Percentiles rank a stretch among this genome's conserved stretches.
These are phyloP conservation scores for Nephromyces sp. DNA, from an alignment of 169 alveolate species.

Conservation along the genomic window DNA sequence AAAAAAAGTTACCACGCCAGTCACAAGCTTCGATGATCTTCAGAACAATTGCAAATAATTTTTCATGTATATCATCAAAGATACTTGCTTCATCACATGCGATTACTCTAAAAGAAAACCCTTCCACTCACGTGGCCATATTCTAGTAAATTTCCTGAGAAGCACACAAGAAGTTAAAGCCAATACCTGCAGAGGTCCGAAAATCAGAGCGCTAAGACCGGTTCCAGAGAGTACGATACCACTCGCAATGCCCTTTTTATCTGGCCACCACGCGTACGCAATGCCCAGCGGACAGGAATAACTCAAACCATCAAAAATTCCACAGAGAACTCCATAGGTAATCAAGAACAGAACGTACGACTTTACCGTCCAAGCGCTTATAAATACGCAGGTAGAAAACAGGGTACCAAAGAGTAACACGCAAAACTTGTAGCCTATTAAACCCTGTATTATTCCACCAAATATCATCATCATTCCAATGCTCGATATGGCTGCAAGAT, in stretches of 20 bases:
- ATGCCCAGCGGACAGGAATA: neutral
- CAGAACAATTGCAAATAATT: no score
- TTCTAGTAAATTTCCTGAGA: no score
- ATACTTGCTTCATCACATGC: no score
- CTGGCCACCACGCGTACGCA: conserved; percentile 1
- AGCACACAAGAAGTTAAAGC: no score
- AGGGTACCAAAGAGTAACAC: neutral
- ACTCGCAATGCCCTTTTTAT: neutral
- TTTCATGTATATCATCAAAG: no score
- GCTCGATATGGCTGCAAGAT: conserved; percentile 1
- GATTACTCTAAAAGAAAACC: no score
- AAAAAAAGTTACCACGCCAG: no score
- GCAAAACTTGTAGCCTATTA: neutral
- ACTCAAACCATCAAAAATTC: neutral
- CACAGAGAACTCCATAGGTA: conserved; percentile 2
- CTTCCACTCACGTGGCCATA: no score
- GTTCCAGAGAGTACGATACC: neutral
- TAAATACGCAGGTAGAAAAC: neutral
- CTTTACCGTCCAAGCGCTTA: neutral
- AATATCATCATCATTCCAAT: neutral
- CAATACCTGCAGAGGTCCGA: conserved; percentile 1
- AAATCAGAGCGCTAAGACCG: neutral
- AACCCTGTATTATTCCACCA: neutral
- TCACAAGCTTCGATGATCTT: no score
- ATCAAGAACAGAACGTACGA: neutral